Base-by-base conservation (phyloP, 108 stramenopile species). In the Nitzschia inconspicua region DNA sequence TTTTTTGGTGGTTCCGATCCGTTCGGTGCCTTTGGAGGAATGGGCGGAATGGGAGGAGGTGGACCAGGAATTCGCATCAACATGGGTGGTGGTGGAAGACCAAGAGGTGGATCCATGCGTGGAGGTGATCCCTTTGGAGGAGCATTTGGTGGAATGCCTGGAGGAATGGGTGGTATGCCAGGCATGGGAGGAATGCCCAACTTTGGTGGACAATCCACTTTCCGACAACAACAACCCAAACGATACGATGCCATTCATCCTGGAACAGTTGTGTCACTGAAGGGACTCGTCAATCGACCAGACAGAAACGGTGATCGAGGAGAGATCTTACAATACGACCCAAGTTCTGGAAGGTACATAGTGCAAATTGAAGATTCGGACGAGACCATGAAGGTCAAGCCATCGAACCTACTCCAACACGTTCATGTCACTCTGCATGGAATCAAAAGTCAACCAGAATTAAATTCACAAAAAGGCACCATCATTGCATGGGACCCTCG, bases 1-100 rank as follows among this genome's bases (percentile, higher is more conserved):
- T 80, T 88, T 32, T 93, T 93, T 76, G 91, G 91, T 14, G 83
- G 85, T 11, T 78, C 55, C 3, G 90, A 92, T 81, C 90, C 90
- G n/a, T 92, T 92, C 67, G 90, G 90, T 44, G 77, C 69, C 10
- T 70, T 76, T 63, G 86, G 82, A 18, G 72, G 78, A 19, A 35
- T 28, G 25, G 60, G 61, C 18, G 68, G 74, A 19, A 24, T 24
- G 14, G 34, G 51, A 31, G 68, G 76, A 28, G 77, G 79, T 47
- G 77, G 83, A 40, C 71, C 67, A 19, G 61, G 76, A 32, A 37
- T 28, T 20, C 59, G 51, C 11, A 53, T 70, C 43, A 54, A 65
- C 37, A 49, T 65, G 37, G 69, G 78, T 34, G 77, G 79, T 26
- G 70, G 70, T 57, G 68, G 72, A 5, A 78, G 78, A 9, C 25